phyloP scores from a whole-genome alignment of 2,329 filamentous ascomycete genomes.

The Neofusicoccum sp. region DNA sequence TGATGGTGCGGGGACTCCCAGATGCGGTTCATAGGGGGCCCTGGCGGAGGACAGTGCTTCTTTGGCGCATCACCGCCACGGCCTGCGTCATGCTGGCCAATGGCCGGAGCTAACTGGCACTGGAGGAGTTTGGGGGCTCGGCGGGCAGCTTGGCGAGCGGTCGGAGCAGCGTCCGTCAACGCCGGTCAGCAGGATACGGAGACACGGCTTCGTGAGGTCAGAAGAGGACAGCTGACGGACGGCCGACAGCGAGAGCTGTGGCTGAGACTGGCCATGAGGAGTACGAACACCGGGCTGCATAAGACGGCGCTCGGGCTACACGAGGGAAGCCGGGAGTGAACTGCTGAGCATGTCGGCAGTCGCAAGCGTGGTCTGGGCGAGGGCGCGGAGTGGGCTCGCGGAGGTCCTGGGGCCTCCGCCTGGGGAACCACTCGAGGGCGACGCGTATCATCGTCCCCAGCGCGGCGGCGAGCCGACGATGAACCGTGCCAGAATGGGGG shows the following conservation, averaged over 20 bases:
- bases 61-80: background rate
- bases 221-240: background rate
- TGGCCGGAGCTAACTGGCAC: background rate
- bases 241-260: too few relatives aligned
- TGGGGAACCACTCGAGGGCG: background rate
- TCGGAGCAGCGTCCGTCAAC: background rate
- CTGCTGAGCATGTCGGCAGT: background rate
- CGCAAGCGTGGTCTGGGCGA: background rate
- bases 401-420: slow-evolving; percentile 14
- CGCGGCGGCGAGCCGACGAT: background rate
- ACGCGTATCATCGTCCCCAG: too few relatives aligned
- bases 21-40: slow-evolving; percentile 1
- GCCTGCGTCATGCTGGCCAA: background rate
- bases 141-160: background rate
- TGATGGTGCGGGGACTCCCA: slow-evolving; percentile 9
- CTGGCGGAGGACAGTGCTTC: slow-evolving; percentile 4
- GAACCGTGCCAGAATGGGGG: slow-evolving; percentile 2
- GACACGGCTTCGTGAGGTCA: background rate
- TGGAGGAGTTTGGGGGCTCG: background rate
- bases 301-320: background rate
- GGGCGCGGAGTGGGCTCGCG: background rate
- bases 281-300: too few relatives aligned
- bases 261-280: background rate
- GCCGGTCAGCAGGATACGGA: background rate
- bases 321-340: background rate